Evolutionary conservation across 495 filamentous ascomycete species (phyloP).

Genomic region (Cercophora scortea): DNA sequence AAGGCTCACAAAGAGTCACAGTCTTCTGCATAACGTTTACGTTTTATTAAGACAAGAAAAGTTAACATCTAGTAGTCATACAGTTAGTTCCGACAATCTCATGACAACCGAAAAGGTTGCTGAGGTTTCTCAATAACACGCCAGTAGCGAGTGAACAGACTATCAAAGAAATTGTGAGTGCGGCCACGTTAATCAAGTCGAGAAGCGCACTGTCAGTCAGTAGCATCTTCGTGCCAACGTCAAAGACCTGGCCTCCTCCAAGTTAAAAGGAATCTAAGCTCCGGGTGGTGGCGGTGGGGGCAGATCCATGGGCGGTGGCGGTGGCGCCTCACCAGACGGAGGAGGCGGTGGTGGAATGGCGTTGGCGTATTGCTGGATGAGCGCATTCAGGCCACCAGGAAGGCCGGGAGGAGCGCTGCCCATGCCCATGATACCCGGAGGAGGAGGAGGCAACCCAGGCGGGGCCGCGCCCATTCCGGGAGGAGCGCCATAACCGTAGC

Average conservation of each 20-base stretch:
- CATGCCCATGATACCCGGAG: slow-evolving; percentile 33
- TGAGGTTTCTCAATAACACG: not conserved
- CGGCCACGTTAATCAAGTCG: slow-evolving; percentile 5
- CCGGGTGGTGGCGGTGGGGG: slow-evolving; percentile 66
- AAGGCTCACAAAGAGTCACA: no score
- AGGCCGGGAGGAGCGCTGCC: slow-evolving; percentile 51
- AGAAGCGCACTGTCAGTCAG: slow-evolving; percentile 19
- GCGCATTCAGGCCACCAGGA: slow-evolving; percentile 46
- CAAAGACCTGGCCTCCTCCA: not conserved
- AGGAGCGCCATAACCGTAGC: slow-evolving; percentile 54
- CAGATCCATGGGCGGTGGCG: slow-evolving; percentile 68
- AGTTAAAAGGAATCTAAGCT: slow-evolving; percentile 22
- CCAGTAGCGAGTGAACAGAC: not conserved
- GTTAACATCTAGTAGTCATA: slow-evolving; percentile 6
- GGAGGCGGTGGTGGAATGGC: slow-evolving; percentile 51
- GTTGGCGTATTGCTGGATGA: slow-evolving; percentile 59
- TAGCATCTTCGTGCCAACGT: slow-evolving; percentile 5
- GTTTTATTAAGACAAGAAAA: not conserved
- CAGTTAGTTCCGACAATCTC: slow-evolving; percentile 13
- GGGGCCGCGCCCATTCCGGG: slow-evolving; percentile 45
- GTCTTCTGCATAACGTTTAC: no score
- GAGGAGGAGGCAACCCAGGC: slow-evolving; percentile 54
- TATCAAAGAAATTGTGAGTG: slow-evolving; percentile 3
- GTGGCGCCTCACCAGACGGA: slow-evolving; percentile 53
- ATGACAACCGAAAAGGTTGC: not conserved